Percentiles rank a stretch among this genome's conserved stretches.
Evolutionary conservation across 1,284 basidiomycete genomes (phyloP).

Genomic region (Trametes pubescens): DNA sequence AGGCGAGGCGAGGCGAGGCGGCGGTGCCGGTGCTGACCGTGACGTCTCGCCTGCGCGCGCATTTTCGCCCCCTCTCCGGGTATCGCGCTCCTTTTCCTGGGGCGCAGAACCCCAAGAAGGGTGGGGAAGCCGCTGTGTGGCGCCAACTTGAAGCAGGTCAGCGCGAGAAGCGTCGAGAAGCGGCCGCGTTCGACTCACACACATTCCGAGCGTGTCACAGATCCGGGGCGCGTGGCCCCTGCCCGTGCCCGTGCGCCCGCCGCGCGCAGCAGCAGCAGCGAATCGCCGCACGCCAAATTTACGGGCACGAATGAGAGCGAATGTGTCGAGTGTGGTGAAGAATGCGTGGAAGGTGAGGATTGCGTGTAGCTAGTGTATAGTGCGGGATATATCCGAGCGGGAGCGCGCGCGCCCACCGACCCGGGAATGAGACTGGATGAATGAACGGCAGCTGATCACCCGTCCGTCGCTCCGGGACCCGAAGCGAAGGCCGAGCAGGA

Average conservation of each 20-base stretch:
- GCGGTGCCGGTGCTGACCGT: not conserved
- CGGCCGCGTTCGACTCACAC: conserved; percentile 30
- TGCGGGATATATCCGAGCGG: conserved; percentile 22
- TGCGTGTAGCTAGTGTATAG: conserved; percentile 30
- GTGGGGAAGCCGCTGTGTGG: conserved; percentile 19
- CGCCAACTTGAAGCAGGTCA: conserved; percentile 26
- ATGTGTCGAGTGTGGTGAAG: not conserved
- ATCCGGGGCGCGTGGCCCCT: not conserved
- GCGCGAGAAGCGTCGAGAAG: conserved; percentile 34
- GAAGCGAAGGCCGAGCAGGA: conserved; percentile 3
- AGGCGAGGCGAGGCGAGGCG: conserved; percentile 6
- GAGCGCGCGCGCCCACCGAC: not conserved
- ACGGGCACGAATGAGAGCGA: conserved; percentile 6
- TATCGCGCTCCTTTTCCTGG: conserved; percentile 1
- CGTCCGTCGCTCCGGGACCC: conserved; percentile 2
- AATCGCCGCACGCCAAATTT: not conserved
- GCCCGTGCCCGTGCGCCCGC: not conserved
- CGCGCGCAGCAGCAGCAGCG: not conserved
- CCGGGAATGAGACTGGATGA: not conserved
- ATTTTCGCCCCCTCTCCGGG: not conserved
- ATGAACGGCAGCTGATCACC: conserved; percentile 7
- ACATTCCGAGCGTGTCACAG: conserved; percentile 11
- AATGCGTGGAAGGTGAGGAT: not conserved
- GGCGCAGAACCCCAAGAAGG: not conserved
- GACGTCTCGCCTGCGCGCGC: not conserved